Evolutionary conservation across 345 rosid species (phyloP).

Genomic region (Laguncularia racemosa): DNA sequence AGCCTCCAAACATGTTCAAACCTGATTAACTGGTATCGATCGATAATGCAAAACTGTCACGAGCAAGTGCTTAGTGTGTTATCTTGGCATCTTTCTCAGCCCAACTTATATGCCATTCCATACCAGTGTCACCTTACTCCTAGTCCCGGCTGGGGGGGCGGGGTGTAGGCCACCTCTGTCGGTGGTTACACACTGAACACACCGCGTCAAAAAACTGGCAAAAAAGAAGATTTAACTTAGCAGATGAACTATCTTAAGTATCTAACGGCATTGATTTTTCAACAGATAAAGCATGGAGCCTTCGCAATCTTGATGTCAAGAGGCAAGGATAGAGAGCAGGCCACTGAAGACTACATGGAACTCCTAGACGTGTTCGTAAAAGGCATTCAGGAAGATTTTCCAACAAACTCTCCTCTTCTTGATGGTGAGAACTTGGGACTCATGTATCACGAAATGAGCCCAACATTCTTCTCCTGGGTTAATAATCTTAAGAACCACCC

Average conservation of each 20-base stretch:
- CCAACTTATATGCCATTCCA: no score
- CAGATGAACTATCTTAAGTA: neutral
- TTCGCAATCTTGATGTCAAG: neutral
- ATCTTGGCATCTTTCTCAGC: no score
- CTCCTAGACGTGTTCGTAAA: slow-evolving; percentile 12
- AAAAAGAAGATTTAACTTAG: no score
- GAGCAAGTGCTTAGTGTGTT: no score
- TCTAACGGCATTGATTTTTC: neutral
- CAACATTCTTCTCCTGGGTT: slow-evolving; percentile 12
- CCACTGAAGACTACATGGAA: slow-evolving; percentile 4
- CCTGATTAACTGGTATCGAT: no score
- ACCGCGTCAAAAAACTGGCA: no score
- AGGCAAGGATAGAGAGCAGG: slow-evolving; percentile 17
- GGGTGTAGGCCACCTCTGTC: no score
- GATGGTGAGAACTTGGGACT: slow-evolving; percentile 11
- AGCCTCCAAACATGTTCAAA: no score
- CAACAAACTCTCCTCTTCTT: slow-evolving; percentile 6
- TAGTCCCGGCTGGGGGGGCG: no score
- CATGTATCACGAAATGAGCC: slow-evolving; percentile 10
- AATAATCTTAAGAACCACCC: slow-evolving; percentile 9
- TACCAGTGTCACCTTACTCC: no score
- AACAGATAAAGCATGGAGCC: slow-evolving; percentile 2
- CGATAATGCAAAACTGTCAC: no score
- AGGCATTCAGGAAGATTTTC: slow-evolving; percentile 16
- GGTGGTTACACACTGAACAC: no score